phyloP scores from a whole-genome alignment of 495 filamentous ascomycete genomes.

The Chaetomidium leptoderma region DNA sequence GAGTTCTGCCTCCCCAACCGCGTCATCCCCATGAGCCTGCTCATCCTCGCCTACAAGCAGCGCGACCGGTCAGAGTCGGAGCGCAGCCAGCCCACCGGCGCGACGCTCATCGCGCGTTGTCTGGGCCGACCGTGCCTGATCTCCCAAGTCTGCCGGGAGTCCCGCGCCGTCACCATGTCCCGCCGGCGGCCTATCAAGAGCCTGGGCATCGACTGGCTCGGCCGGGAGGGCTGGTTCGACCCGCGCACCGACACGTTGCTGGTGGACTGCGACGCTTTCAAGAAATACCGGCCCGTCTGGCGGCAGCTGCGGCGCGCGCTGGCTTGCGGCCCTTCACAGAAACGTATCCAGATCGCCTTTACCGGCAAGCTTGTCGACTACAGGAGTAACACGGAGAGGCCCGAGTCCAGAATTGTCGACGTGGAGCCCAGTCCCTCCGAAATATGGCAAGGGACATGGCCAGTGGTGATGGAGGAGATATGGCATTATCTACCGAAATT shows the following conservation, averaged over 20 bases:
- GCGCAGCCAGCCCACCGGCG: not conserved
- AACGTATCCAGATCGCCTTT: too few species aligned
- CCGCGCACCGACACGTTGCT: not conserved
- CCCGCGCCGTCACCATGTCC: not conserved
- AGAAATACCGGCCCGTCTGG: not conserved
- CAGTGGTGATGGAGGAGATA: not conserved
- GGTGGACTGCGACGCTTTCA: constrained; percentile 4
- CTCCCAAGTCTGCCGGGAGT: not conserved
- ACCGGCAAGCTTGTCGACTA: too few species aligned
- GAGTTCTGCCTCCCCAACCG: constrained; percentile 4
- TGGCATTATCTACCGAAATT: not conserved
- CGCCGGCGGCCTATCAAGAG: not conserved
- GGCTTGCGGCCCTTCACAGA: too few species aligned
- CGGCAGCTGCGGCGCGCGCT: not conserved
- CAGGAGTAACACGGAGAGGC: too few species aligned
- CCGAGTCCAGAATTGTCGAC: not conserved
- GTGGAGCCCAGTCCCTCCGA: not conserved
- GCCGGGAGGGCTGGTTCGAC: not conserved
- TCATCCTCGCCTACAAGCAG: not conserved
- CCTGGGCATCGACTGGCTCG: not conserved
- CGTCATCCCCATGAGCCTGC: not conserved
- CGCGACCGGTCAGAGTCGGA: not conserved
- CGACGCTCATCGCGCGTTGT: not conserved
- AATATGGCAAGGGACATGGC: not conserved
- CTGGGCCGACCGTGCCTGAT: not conserved